A percentile compares a stretch with the other conserved stretches of the same genome.
phyloP scores from a whole-genome alignment of 495 filamentous ascomycete species.

The Penicillium fimorum region DNA sequence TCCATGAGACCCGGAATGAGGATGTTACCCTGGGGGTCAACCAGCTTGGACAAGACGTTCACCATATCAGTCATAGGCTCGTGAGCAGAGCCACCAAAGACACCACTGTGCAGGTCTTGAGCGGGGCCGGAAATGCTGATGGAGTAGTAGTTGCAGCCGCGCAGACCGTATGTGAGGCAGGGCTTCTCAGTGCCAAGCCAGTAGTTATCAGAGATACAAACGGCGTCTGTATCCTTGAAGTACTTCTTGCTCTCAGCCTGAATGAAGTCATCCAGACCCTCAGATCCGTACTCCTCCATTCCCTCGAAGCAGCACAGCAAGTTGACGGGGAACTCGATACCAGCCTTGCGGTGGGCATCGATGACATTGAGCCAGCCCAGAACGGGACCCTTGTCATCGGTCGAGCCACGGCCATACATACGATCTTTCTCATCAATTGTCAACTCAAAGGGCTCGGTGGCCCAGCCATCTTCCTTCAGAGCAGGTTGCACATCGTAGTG shows the following conservation, averaged over 20 bases:
- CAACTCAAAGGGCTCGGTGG: constrained; percentile 89
- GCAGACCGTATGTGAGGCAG: constrained; percentile 95
- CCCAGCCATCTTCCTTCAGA: constrained; percentile 90
- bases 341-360: constrained; percentile 92
- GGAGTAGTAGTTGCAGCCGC: constrained; percentile 95
- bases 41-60: constrained; percentile 73
- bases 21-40: constrained; percentile 88
- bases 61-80: constrained; percentile 98
- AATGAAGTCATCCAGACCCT: constrained; percentile 95
- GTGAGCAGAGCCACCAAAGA: constrained; percentile 92
- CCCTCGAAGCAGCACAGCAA: constrained; percentile 99
- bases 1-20: constrained; percentile 84
- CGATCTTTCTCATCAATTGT: constrained; percentile 83
- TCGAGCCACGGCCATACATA: constrained; percentile 94
- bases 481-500: constrained; percentile 99
- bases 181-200: constrained; percentile 99
- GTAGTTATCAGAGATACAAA: constrained; percentile 99
- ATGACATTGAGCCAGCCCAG: constrained; percentile 98
- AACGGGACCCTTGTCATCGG: constrained; percentile 98
- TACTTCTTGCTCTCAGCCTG: constrained; percentile 80
- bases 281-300: constrained; percentile 99
- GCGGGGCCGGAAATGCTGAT: constrained; percentile 84
- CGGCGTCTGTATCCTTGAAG: constrained; percentile 93
- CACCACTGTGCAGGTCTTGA: constrained; percentile 91
- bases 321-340: constrained; percentile 94